Evolutionary conservation across 495 filamentous ascomycete species (phyloP).

Genomic region (Xylaria castorea): DNA sequence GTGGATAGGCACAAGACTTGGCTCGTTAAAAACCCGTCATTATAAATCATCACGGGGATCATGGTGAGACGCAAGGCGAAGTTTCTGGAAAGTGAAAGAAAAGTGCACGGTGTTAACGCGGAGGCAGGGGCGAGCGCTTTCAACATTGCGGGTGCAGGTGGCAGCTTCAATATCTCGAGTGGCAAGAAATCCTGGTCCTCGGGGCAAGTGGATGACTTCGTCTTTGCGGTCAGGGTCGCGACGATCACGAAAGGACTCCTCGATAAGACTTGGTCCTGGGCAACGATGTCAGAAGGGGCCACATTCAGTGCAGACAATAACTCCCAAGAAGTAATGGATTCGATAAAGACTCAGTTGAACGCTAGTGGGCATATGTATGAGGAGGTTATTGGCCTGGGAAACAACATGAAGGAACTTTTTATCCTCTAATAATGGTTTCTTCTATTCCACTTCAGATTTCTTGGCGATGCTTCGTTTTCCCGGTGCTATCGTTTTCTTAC

Average conservation of each 20-base stretch:
- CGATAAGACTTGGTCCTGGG: not conserved
- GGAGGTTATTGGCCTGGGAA: too few relatives aligned
- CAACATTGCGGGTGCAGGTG: not conserved
- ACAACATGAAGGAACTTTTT: too few relatives aligned
- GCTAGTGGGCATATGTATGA: too few relatives aligned
- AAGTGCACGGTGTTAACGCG: not conserved
- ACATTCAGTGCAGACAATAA: too few relatives aligned
- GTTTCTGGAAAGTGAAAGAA: not conserved
- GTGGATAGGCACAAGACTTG: not conserved
- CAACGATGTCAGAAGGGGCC: too few relatives aligned
- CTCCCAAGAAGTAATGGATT: too few relatives aligned
- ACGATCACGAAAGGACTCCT: not conserved
- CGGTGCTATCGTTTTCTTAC: too few relatives aligned
- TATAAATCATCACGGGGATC: not conserved
- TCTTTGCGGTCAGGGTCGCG: not conserved
- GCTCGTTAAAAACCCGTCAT: not conserved
- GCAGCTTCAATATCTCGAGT: not conserved
- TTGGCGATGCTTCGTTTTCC: too few relatives aligned
- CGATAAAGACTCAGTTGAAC: too few relatives aligned
- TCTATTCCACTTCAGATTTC: too few relatives aligned
- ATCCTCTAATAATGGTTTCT: too few relatives aligned
- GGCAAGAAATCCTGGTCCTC: not conserved
- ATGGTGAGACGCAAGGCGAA: not conserved
- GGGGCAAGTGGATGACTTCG: not conserved
- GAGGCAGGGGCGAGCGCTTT: not conserved